Base-by-base conservation (phyloP, 441 rosid species). In the Aleurites moluccanus region DNA sequence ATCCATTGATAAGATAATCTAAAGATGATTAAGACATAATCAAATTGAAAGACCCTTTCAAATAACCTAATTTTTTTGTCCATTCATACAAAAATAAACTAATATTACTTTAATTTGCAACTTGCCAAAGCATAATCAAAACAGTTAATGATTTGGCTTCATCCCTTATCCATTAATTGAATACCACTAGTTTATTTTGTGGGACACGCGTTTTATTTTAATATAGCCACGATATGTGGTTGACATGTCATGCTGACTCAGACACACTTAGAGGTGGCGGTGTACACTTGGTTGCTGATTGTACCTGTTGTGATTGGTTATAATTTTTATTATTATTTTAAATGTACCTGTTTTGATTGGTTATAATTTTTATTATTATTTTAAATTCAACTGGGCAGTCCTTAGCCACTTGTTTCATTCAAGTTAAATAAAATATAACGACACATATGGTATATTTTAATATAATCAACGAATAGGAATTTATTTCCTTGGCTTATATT, bases 161-260 rank as follows among this genome's bases (percentile, higher is more conserved):
- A 71, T 42, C 53, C 40, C 35, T 59, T 71, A 25, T 60, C 66
- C 74, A 59, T 10, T 33, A 59, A 27, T 25, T 20, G 25, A 64
- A 65, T 4, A 5, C 14, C 27, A 40, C 7, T 25, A n/a, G 16
- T 23, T 66, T 66, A 66, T 4, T 23, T 4, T 3, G 0, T 16
- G 3, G 55, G 38, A 57, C 55, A 71, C 56, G 66, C 42, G 66
- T 71, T 10, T 2, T 4, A 59, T 71, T 10, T 2, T 4, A 59
- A n/a, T n/a, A 38, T 21, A 15, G 21, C 73, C 65, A 30, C 27
- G 35, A 20, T 27, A 49, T 42, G 73, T 61, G 73, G 74, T 38
- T 66, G 77, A 74, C 74, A 77, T 53, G 83, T 74, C 59, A 18
- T 9, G 74, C 59, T 77, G 80, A 71, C 56, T 74, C 75, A 71